Evolutionary conservation across 1,284 basidiomycete genomes (phyloP).

Genomic region (Sanghuangporus baumii): DNA sequence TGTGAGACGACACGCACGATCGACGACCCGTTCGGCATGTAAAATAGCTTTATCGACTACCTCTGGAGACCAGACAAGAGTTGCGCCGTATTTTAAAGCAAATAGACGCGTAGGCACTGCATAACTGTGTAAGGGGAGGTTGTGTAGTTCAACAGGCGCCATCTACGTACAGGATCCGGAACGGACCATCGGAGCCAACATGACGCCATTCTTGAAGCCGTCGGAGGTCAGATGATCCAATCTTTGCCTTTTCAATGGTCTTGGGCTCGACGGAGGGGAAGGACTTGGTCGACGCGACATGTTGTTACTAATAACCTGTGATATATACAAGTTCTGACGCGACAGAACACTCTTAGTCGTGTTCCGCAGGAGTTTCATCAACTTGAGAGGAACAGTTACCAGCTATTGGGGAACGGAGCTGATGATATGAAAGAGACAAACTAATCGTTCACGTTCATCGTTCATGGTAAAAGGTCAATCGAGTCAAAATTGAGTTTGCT

Average conservation of each 20-base stretch:
- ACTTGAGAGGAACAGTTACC: neutral
- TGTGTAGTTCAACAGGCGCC: neutral
- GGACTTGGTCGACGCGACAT: slow-evolving; percentile 14
- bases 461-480: neutral
- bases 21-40: slow-evolving; percentile 75
- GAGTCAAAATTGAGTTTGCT: neutral
- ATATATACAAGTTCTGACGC: slow-evolving; percentile 9
- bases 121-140: neutral
- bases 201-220: slow-evolving; percentile 75
- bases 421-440: neutral
- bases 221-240: slow-evolving; percentile 52
- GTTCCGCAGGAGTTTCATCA: neutral
- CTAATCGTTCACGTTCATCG: neutral
- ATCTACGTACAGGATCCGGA: slow-evolving; percentile 74
- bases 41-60: slow-evolving; percentile 96
- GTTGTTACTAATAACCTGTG: neutral
- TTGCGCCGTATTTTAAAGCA: slow-evolving; percentile 89
- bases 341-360: neutral
- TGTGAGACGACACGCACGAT: slow-evolving; percentile 55
- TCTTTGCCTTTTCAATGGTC: slow-evolving; percentile 49
- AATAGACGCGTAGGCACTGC: slow-evolving; percentile 80
- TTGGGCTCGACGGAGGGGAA: slow-evolving; percentile 36
- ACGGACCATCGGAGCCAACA: slow-evolving; percentile 94
- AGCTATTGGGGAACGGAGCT: neutral
- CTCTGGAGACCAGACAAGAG: slow-evolving; percentile 96